These are phyloP conservation scores for Colletotrichum lini DNA, from an alignment of 2,329 filamentous ascomycete genomes.

Conservation along the genomic window DNA sequence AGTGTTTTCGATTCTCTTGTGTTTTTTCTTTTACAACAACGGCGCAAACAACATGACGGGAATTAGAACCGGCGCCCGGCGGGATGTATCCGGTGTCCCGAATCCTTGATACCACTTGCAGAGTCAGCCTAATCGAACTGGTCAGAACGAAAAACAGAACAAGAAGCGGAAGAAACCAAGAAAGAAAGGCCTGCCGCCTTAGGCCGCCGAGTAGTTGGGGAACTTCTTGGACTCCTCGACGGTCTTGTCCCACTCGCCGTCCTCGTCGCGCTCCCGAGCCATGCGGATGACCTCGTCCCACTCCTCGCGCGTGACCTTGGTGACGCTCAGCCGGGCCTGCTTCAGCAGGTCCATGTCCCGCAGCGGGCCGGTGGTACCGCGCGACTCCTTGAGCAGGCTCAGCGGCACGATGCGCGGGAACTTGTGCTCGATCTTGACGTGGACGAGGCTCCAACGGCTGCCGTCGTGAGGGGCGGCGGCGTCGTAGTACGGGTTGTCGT, in stretches of 20 bases:
- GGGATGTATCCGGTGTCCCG: conserved; percentile 27
- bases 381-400: conserved; percentile 80
- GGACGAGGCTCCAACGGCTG: conserved; percentile 85
- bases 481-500: conserved; percentile 85
- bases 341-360: conserved; percentile 84
- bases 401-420: conserved; percentile 75
- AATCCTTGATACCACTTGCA: conserved; percentile 40
- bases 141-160: conserved; percentile 2
- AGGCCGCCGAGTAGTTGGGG: conserved; percentile 33
- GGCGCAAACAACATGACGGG: conserved; percentile 26
- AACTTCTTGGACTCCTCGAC: conserved; percentile 37
- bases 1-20: conserved; percentile 7
- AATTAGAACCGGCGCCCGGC: conserved; percentile 31
- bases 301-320: conserved; percentile 73
- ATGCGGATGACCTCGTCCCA: conserved; percentile 62
- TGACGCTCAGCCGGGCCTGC: conserved; percentile 69
- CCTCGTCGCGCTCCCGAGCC: conserved; percentile 35
- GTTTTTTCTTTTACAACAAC: not conserved
- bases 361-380: conserved; percentile 70
- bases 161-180: not conserved
- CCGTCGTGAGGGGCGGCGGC: conserved; percentile 72
- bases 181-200: not conserved
- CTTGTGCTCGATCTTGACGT: conserved; percentile 89
- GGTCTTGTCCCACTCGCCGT: conserved; percentile 35
- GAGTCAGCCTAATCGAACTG: conserved; percentile 30